Conservation (phyloP, 306 rosid species). For the Trifolium dubium region DNA sequence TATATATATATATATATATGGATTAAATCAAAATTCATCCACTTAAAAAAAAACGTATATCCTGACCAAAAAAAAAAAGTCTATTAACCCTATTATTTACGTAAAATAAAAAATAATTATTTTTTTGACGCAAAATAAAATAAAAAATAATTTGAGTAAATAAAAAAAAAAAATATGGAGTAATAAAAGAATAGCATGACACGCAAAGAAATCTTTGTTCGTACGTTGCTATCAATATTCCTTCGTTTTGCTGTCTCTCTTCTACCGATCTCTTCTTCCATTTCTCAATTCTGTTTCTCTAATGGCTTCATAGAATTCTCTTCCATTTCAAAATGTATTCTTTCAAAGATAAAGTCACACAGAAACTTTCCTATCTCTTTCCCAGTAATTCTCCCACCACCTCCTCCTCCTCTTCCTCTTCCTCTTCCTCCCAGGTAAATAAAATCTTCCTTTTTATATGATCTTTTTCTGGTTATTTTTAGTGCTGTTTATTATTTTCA, state of each 20-base stretch:
- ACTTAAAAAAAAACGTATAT: too few relatives aligned
- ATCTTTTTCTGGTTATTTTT: constrained; percentile 19
- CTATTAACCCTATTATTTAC: too few relatives aligned
- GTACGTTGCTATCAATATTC: background rate
- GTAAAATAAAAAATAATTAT: too few relatives aligned
- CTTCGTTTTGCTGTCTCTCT: constrained; percentile 8
- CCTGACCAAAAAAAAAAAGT: too few relatives aligned
- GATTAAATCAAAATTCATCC: too few relatives aligned
- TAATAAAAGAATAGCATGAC: background rate
- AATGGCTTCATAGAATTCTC: constrained; percentile 34
- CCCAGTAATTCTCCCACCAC: constrained; percentile 54
- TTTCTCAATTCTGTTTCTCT: background rate
- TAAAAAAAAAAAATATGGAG: too few relatives aligned
- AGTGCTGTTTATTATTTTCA: background rate
- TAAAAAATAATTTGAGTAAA: too few relatives aligned
- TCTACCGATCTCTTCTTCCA: background rate
- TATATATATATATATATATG: too few relatives aligned
- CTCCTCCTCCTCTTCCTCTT: constrained; percentile 21
- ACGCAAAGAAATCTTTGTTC: constrained; percentile 19
- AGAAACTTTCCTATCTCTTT: constrained; percentile 68
- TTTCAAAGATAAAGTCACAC: constrained; percentile 68
- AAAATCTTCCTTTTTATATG: background rate
- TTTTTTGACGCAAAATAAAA: too few relatives aligned
- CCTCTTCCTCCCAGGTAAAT: constrained; percentile 50
- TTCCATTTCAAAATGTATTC: constrained; percentile 60